These are phyloP conservation scores for Hyaloperonospora arabidopsidis DNA, from an alignment of 352 stramenopile species.

Conservation along the genomic window DNA sequence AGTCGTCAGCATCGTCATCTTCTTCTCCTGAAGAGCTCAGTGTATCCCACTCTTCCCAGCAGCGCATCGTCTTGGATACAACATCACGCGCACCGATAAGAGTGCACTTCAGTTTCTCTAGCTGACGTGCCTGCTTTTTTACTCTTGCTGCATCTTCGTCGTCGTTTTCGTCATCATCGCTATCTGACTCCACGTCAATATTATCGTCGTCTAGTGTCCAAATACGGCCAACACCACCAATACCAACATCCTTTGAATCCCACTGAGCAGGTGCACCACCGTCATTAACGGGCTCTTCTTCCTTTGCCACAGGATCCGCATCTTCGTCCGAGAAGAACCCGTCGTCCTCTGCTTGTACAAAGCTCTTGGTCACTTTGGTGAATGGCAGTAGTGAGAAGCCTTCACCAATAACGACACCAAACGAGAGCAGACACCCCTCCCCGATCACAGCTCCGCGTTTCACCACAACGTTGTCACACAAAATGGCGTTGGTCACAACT, in stretches of 20 bases:
- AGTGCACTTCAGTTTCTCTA: constrained; percentile 64
- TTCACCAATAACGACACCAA: constrained; percentile 75
- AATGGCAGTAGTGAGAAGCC: constrained; percentile 58
- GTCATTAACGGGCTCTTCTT: constrained; percentile 6
- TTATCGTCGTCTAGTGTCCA: constrained; percentile 84
- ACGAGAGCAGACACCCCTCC: constrained; percentile 74
- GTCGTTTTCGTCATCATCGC: constrained; percentile 51
- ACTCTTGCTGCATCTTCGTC: constrained; percentile 25
- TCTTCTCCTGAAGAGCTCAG: constrained; percentile 71
- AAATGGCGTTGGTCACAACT: constrained; percentile 64
- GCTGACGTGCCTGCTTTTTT: constrained; percentile 28
- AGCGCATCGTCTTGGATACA: constrained; percentile 41
- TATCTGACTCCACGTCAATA: constrained; percentile 62
- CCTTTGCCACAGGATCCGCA: constrained; percentile 18
- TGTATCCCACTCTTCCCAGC: constrained; percentile 77
- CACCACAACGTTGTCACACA: constrained; percentile 80
- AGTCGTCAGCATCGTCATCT: constrained; percentile 50
- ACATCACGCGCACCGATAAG: constrained; percentile 63
- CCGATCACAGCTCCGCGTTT: constrained; percentile 56
- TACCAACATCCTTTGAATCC: constrained; percentile 61
- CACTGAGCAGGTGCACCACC: constrained; percentile 29
- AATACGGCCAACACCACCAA: constrained; percentile 55
- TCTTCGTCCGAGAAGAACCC: constrained; percentile 71
- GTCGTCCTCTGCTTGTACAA: constrained; percentile 47
- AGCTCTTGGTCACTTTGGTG: constrained; percentile 72